Percentiles rank a stretch among this genome's conserved stretches.
phyloP scores from a whole-genome alignment of 2,329 filamentous ascomycete species.

The Hyphodiscus sp. region DNA sequence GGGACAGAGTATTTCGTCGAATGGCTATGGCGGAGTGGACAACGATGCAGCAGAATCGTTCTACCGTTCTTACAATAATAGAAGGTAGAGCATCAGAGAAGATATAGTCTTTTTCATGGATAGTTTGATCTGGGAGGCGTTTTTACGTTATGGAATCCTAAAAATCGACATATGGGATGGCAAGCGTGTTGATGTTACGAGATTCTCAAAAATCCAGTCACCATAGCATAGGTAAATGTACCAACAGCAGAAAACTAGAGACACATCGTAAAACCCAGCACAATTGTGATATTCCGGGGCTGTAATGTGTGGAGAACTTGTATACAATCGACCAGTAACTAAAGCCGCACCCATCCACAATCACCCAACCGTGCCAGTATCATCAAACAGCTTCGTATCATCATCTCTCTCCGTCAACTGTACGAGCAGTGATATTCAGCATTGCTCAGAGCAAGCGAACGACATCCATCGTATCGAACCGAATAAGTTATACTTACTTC shows the following conservation, averaged over 20 bases:
- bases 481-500: constrained; percentile 26
- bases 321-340: constrained; percentile 13
- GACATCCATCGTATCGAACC: neutral
- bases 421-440: constrained; percentile 17
- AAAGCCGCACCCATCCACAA: constrained; percentile 1
- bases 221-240: neutral
- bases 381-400: neutral
- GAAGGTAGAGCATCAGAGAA: constrained; percentile 43
- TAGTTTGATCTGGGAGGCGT: constrained; percentile 20
- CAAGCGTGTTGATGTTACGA: constrained; percentile 14
- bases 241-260: neutral
- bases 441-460: constrained; percentile 9
- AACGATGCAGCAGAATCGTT: constrained; percentile 79
- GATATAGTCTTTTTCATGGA: constrained; percentile 6
- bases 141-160: constrained; percentile 14
- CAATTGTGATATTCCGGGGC: neutral
- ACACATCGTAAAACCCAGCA: neutral
- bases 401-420: constrained; percentile 6
- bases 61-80: constrained; percentile 79
- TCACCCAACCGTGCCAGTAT: neutral
- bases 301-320: constrained; percentile 5
- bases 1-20: constrained; percentile 51
- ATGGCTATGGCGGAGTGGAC: constrained; percentile 52
- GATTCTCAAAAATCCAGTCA: neutral
- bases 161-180: constrained; percentile 12